Percentiles rank a stretch among this genome's conserved stretches.
Evolutionary conservation across 257 asterid species (phyloP).

Genomic region (Solanum chilense): DNA sequence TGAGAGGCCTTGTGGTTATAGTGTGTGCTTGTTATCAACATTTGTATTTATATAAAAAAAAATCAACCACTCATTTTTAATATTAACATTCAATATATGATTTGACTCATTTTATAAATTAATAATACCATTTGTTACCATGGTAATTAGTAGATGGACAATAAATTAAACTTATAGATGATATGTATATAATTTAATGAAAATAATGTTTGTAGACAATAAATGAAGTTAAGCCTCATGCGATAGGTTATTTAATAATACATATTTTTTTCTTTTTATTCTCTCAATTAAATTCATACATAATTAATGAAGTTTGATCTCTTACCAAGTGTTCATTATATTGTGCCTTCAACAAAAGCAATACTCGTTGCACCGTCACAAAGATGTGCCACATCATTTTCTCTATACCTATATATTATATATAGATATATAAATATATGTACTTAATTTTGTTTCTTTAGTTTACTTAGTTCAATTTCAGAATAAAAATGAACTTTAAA

Average conservation of each 20-base stretch:
- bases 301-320: not conserved
- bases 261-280: not conserved
- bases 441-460: too few species aligned
- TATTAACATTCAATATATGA: not conserved
- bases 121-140: not conserved
- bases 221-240: not conserved
- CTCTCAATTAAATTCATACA: not conserved
- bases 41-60: not conserved
- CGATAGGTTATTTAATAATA: not conserved
- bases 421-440: not conserved
- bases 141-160: not conserved
- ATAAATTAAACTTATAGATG: not conserved
- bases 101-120: not conserved
- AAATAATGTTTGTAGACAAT: not conserved
- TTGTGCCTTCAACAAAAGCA: not conserved
- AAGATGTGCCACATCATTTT: not conserved
- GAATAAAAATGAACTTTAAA: not conserved
- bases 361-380: not conserved
- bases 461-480: not conserved
- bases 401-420: not conserved
- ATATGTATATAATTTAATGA: not conserved
- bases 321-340: not conserved
- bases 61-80: not conserved
- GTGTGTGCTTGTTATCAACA: not conserved
- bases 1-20: not conserved